Base-by-base conservation (phyloP, 495 filamentous ascomycete species). In the Rhizodiscina lignyota region DNA sequence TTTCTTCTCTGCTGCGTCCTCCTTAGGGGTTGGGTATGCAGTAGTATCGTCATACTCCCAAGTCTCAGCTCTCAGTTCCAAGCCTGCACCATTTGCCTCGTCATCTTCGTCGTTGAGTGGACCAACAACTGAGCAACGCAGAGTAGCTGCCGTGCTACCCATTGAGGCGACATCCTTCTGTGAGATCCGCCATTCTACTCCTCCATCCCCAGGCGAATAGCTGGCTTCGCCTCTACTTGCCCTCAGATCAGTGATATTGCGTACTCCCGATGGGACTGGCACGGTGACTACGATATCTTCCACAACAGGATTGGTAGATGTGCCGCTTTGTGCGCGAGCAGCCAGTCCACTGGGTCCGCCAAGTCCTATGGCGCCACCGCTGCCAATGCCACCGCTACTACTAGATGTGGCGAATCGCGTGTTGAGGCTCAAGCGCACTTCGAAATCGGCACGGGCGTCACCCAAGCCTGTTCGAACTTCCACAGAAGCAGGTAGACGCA, bases 191-290 rank as follows among this genome's bases (percentile, higher is more conserved):
- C 89, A 99, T 51, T 91, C 81, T 2, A 99, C 63, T 2, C 66
- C 52, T 24, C 66, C 63, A 21, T 75, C 81, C n/a, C 67, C 68
- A 5, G 77, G 73, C 17, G 68, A 71, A 54, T 79, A 94, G 27
- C 69, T 68, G 1, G 83, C 82, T 36, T 99, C 89, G 17, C 89
- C 89, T 44, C 73, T 74, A 49, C 73, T 83, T 21, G 84, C 73
- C 38, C 82, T 62, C 39, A 94, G 70, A 48, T 93, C 84, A 17
- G 72, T 70, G n/a, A 97, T 65, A 49, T 86, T 94, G 36, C 83
- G 75, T 30, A 94, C 84, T 15, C 63, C 67, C 6, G 70, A 60
- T 16, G 89, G 83, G 21, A 97, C 65, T 2, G 89, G 89, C 5
- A 96, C 64, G 6, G 71, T 78, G 23, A 94, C 77, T 1, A 71